Conservation (phyloP, 495 filamentous ascomycete genomes). For the Talaromyces stipitatus region DNA sequence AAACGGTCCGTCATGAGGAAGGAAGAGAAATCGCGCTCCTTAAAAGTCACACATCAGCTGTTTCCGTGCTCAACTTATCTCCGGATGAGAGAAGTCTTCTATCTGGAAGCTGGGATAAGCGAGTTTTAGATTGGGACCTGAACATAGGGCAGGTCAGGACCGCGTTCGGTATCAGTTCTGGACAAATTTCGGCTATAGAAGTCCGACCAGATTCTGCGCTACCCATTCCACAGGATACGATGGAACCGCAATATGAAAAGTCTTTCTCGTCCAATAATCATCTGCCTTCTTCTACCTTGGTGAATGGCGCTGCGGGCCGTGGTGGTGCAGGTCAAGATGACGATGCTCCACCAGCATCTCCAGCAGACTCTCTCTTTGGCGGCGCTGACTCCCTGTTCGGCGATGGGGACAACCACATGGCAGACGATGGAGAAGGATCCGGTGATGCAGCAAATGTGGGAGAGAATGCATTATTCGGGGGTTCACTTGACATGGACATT, state of each 20-base stretch:
- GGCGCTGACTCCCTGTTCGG: constrained; percentile 69
- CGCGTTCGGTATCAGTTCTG: constrained; percentile 64
- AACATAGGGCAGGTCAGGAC: constrained; percentile 75
- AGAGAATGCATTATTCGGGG: constrained; percentile 74
- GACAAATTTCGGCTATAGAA: constrained; percentile 85
- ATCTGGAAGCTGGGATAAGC: constrained; percentile 95
- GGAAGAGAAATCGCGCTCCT: constrained; percentile 78
- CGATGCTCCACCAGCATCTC: constrained; percentile 51
- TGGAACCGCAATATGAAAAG: constrained; percentile 51
- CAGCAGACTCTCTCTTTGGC: constrained; percentile 61
- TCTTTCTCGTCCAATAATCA: constrained; percentile 58
- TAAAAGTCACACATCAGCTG: constrained; percentile 81
- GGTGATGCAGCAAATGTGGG: constrained; percentile 61
- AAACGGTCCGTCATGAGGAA: constrained; percentile 91
- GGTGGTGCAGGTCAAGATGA: constrained; percentile 23
- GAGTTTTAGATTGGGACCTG: constrained; percentile 88
- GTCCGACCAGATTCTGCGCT: constrained; percentile 69
- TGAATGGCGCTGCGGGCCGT: constrained; percentile 37
- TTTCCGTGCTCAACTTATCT: constrained; percentile 77
- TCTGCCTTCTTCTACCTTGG: constrained; percentile 31
- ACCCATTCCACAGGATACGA: constrained; percentile 65
- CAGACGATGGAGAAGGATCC: constrained; percentile 47
- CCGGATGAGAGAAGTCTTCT: constrained; percentile 81
- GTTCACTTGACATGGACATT: constrained; percentile 24
- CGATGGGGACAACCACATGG: constrained; percentile 52